Conservation (phyloP, 1,284 basidiomycete genomes). For the Sporisorium reilianum region DNA sequence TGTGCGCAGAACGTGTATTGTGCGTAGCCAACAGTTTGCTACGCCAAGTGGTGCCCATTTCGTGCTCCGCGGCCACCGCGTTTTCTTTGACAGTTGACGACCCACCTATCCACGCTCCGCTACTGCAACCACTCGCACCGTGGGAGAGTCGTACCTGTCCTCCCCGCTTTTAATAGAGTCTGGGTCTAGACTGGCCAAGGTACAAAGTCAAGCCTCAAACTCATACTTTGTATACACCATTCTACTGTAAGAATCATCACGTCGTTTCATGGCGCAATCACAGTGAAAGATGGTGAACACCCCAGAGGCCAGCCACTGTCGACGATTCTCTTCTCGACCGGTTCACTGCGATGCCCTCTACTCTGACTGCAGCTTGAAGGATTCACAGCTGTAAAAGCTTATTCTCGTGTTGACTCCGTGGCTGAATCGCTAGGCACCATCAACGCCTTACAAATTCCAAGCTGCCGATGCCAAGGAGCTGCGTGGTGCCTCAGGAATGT, state of each 20-base stretch:
- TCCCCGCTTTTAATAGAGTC: no score
- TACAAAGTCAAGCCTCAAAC: no score
- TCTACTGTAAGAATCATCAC: no score
- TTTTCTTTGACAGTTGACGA: conserved; percentile 4
- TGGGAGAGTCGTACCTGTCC: background rate
- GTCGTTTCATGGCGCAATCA: no score
- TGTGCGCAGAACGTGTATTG: background rate
- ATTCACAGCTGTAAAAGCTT: background rate
- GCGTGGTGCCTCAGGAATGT: conserved; percentile 2
- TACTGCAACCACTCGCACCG: no score
- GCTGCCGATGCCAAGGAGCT: background rate
- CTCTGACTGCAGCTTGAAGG: no score
- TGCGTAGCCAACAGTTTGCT: background rate
- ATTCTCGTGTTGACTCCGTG: background rate
- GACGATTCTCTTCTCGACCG: no score
- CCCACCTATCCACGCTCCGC: background rate
- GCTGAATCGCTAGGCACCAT: background rate
- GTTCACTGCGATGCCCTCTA: no score
- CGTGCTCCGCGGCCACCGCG: background rate
- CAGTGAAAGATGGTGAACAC: no score
- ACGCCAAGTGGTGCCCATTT: background rate
- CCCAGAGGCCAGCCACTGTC: no score
- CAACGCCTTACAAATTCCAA: background rate
- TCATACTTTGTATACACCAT: no score
- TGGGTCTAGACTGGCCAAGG: background rate